Evolutionary conservation across 2,329 filamentous ascomycete genomes (phyloP), one percentile per base, ranked within the genome.

Genomic region (Arthrobotrys musiformis): DNA sequence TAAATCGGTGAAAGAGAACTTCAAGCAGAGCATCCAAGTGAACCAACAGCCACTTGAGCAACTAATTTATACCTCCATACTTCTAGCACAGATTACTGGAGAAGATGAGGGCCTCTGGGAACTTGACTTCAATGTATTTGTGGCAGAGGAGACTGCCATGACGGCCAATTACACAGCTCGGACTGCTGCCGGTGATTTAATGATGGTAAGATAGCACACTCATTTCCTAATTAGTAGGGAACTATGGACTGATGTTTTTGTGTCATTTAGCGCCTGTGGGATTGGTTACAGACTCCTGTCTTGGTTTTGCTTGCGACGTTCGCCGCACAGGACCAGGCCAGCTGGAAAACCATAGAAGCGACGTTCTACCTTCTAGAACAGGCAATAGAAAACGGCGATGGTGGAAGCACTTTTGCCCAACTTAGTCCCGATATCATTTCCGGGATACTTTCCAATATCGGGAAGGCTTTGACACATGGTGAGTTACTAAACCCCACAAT

Each of bases 61-160:
- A 44, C 77, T 81, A 74, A 78, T 81, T 2, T 79, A 78, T 60
- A 79, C 80, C 30, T 79, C 79, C 61, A 75, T 81, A 22, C 70
- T 79, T 24, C 68, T 81, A 84, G 91, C 93, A 11, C 93, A 94
- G 79, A 96, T 99, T 80, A 94, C 92, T 1, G 90, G 89, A 28
- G 95, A 99, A 83, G 95, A 98, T 82, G 93, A 97, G 84, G 93
- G 92, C 6, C 85, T 99, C 8, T 99, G 95, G 95, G 93, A 97
- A 80, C 93, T 97, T 79, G 95, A 99, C 83, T 92, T 96, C 80
- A 98, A 97, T 73, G 88, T 99, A 1, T 99, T 96, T 84, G 87
- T 99, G 54, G 94, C 93, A 0, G 95, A 99, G 84, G 94, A 98
- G 84, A 94, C 93, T 1, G 94, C 93, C 1, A 92, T 97, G 17